These are phyloP conservation scores for Phytophthora multivora DNA, from an alignment of 352 stramenopile species.

Conservation along the genomic window DNA sequence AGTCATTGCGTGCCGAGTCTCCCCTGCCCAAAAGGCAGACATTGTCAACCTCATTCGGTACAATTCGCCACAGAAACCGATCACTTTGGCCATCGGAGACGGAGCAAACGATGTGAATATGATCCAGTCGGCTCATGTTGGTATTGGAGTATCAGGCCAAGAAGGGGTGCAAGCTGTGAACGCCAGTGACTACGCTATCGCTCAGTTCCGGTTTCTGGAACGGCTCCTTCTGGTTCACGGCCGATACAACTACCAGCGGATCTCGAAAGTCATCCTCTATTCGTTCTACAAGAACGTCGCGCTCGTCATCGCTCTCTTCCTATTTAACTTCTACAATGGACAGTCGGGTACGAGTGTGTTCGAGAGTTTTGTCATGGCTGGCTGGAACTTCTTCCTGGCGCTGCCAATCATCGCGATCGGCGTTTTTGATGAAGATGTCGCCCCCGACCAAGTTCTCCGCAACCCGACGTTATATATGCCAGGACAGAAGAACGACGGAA, in stretches of 20 bases:
- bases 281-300: constrained; percentile 85
- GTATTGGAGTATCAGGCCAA: constrained; percentile 93
- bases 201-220: constrained; percentile 93
- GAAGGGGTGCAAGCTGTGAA: constrained; percentile 93
- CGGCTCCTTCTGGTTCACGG: constrained; percentile 96
- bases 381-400: constrained; percentile 82
- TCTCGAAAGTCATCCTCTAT: constrained; percentile 93
- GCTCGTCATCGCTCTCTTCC: constrained; percentile 70
- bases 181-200: constrained; percentile 92
- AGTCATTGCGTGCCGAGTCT: constrained; percentile 85
- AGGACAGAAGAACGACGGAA: constrained; percentile 64
- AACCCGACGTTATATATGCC: constrained; percentile 66
- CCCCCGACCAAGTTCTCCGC: constrained; percentile 57
- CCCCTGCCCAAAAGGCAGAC: constrained; percentile 80
- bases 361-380: constrained; percentile 82
- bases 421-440: constrained; percentile 82
- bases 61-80: constrained; percentile 46
- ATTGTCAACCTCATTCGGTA: constrained; percentile 78
- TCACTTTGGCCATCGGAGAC: constrained; percentile 93
- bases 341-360: constrained; percentile 87
- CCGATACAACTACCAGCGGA: constrained; percentile 96
- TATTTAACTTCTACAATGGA: constrained; percentile 86
- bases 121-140: constrained; percentile 94
- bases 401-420: constrained; percentile 92
- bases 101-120: constrained; percentile 96